Evolutionary conservation across 345 rosid genomes (phyloP).

Genomic region (Eucalyptus tenuipes): DNA sequence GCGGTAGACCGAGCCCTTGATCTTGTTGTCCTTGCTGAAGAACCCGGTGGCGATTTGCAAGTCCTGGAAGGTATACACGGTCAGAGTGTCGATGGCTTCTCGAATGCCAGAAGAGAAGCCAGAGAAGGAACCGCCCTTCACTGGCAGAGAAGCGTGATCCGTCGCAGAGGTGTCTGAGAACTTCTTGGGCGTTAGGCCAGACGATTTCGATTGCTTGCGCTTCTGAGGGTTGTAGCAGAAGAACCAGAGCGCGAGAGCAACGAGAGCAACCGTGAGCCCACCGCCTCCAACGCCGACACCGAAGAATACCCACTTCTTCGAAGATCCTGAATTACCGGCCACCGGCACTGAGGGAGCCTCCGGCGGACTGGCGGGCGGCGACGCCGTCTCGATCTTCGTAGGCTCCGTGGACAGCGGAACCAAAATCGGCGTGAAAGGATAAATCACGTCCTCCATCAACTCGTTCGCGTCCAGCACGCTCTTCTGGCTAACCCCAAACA

Average conservation of each 20-base stretch:
- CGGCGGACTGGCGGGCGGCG: constrained; percentile 1
- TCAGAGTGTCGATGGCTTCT: constrained; percentile 48
- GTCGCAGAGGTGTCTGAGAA: constrained; percentile 3
- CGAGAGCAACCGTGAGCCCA: constrained; percentile 17
- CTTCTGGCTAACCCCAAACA: constrained; percentile 23
- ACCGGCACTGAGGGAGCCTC: neutral
- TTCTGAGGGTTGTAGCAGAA: neutral
- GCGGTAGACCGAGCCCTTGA: constrained; percentile 56
- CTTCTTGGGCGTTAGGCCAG: neutral
- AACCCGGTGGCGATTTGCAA: constrained; percentile 41
- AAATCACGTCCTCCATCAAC: constrained; percentile 17
- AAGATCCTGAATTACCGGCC: constrained; percentile 13
- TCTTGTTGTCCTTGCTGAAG: constrained; percentile 45
- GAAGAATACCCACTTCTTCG: constrained; percentile 40
- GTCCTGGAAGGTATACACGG: constrained; percentile 48
- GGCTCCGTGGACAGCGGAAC: constrained; percentile 54
- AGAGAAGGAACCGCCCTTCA: constrained; percentile 8
- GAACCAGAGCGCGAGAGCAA: constrained; percentile 9
- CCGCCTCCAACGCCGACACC: constrained; percentile 48
- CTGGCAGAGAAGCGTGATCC: constrained; percentile 4
- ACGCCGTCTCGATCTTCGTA: constrained; percentile 2
- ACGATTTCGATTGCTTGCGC: neutral
- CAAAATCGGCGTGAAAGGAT: constrained; percentile 48
- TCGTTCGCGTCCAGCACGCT: constrained; percentile 39
- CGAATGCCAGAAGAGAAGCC: constrained; percentile 32